Evolutionary conservation across 2,329 filamentous ascomycete genomes (phyloP).

Genomic region (Pseudogymnoascus sp.): DNA sequence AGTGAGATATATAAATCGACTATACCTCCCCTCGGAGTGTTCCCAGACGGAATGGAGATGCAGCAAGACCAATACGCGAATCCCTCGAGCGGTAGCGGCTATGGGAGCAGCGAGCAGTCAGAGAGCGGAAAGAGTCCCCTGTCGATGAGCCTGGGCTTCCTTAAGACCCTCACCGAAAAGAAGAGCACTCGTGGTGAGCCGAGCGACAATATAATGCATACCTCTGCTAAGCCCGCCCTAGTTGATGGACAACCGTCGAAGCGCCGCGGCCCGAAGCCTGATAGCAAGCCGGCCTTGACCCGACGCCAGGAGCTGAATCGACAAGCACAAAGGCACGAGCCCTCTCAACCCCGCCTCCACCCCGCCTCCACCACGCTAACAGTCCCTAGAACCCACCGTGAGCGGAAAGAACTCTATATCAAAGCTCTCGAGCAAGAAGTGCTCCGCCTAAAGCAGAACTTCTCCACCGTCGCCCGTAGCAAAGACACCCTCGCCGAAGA

Average conservation of each 20-base stretch:
- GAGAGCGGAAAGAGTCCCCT: constrained; percentile 27
- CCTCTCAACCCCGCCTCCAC: neutral
- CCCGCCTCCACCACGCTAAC: constrained; percentile 11
- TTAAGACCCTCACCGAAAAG: constrained; percentile 64
- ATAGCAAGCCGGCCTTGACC: constrained; percentile 89
- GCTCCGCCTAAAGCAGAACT: constrained; percentile 78
- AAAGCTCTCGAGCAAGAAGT: constrained; percentile 90
- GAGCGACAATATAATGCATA: neutral
- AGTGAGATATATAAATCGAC: constrained; percentile 5
- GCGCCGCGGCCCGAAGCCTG: constrained; percentile 86
- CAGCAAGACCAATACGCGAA: constrained; percentile 24
- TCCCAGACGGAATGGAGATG: neutral
- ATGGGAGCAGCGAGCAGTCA: constrained; percentile 25
- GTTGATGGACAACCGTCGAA: constrained; percentile 79
- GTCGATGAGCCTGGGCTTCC: constrained; percentile 48
- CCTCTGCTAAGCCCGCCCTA: constrained; percentile 6
- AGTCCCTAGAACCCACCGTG: constrained; percentile 72
- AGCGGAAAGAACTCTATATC: constrained; percentile 94
- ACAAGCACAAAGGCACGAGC: constrained; percentile 80
- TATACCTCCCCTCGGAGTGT: neutral
- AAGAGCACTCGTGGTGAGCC: constrained; percentile 64
- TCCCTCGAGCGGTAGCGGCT: constrained; percentile 21
- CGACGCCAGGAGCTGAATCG: constrained; percentile 88
- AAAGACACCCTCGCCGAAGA: constrained; percentile 70
- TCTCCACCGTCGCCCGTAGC: constrained; percentile 63